These are phyloP conservation scores for Citrus cavaleriei DNA, from an alignment of 345 rosid genomes.

Conservation along the genomic window DNA sequence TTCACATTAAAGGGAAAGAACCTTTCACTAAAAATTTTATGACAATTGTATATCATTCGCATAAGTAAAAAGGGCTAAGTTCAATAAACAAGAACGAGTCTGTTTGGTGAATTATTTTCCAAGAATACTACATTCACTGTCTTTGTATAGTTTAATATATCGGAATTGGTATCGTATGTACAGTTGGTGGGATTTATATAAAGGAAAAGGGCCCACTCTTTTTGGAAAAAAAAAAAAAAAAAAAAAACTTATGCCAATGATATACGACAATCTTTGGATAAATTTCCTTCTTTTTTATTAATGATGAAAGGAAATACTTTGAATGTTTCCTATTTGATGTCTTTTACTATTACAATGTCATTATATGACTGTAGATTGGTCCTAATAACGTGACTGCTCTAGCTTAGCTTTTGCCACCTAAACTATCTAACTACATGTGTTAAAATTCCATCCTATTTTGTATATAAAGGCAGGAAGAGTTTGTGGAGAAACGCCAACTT, in stretches of 20 bases:
- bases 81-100: no score
- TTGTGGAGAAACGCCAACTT: slow-evolving; percentile 7
- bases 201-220: slow-evolving; percentile 29
- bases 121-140: no score
- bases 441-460: slow-evolving; percentile 12
- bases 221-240: not conserved
- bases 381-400: not conserved
- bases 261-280: not conserved
- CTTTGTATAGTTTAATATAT: not conserved
- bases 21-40: no score
- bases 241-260: not conserved
- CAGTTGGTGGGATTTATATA: slow-evolving; percentile 2
- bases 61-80: no score
- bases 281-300: slow-evolving; percentile 11
- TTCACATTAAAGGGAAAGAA: not conserved
- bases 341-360: not conserved
- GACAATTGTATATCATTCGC: no score
- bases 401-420: slow-evolving; percentile 1
- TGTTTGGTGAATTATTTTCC: no score
- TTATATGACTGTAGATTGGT: not conserved
- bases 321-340: slow-evolving; percentile 38
- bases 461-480: slow-evolving; percentile 24
- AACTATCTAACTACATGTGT: not conserved
- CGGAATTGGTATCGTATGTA: slow-evolving; percentile 10
- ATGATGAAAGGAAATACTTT: slow-evolving; percentile 24